phyloP scores from a whole-genome alignment of 495 filamentous ascomycete genomes.

The Annulohypoxylon nitens region DNA sequence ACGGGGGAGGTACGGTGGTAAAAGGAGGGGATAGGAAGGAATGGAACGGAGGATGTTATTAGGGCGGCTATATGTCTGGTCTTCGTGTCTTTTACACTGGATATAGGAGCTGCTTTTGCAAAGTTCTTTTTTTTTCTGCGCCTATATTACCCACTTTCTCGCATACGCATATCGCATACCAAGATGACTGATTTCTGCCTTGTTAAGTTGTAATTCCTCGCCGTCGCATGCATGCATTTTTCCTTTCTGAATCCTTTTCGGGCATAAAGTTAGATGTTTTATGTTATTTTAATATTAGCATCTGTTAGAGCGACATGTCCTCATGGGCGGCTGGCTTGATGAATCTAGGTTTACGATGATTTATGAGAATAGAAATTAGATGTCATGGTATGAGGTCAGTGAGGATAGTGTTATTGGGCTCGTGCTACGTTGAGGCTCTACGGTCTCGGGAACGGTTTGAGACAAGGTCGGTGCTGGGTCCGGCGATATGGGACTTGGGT shows the following conservation, averaged over 20 bases:
- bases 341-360: neutral
- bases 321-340: slow-evolving; percentile 5
- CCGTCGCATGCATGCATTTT: slow-evolving; percentile 6
- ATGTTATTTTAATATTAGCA: slow-evolving; percentile 4
- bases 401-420: neutral
- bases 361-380: slow-evolving; percentile 2
- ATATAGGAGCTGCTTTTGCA: slow-evolving; percentile 39
- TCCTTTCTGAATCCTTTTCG: neutral
- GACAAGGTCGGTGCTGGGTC: slow-evolving; percentile 18
- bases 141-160: slow-evolving; percentile 29
- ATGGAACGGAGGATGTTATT: neutral
- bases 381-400: neutral
- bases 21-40: slow-evolving; percentile 12
- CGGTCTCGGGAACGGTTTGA: slow-evolving; percentile 36
- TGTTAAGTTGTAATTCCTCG: neutral
- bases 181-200: slow-evolving; percentile 31
- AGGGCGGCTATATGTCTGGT: slow-evolving; percentile 23
- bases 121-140: slow-evolving; percentile 32
- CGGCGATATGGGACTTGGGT: neutral
- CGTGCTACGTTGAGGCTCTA: slow-evolving; percentile 33
- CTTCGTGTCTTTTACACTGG: slow-evolving; percentile 30
- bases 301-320: neutral
- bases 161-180: slow-evolving; percentile 22
- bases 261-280: slow-evolving; percentile 16
- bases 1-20: slow-evolving; percentile 2